Base-by-base conservation (phyloP, 2,329 filamentous ascomycete species). In the Fusarium continuum region DNA sequence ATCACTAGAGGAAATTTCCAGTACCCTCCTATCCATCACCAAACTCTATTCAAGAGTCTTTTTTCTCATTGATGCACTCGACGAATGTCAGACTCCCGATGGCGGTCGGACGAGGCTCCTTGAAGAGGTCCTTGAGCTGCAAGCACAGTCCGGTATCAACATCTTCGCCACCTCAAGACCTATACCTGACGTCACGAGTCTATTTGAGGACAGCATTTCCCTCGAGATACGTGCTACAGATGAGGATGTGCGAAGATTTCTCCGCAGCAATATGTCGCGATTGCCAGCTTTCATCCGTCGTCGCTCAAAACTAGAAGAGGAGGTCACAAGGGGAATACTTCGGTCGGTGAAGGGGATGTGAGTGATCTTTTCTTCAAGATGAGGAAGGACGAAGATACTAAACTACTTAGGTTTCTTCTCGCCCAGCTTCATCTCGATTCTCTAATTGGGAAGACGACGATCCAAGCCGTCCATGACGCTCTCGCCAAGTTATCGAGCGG, bases 11-110 rank as follows among this genome's bases (percentile, higher is more conserved):
- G 8, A 54, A 0, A 19, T 64, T 3, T 1, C 6, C 0, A 9
- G 6, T 0, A 36, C 64, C 13, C 70, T 69, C 3, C 57, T 78
- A 14, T 71, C 70, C 3, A 26, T 70, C 0, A 5, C 28, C 1
- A 31, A 6, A 3, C 4, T 19, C 3, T 56, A n/a, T n/a, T n/a
- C n/a, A n/a, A n/a, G n/a, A n/a, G n/a, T n/a, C n/a, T n/a, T n/a
- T n/a, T n/a, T n/a, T n/a, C n/a, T 72, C 1, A 31, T 70, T 2
- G 70, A 74, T 23, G 70, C 66, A 0, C 66, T 77, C 1, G 70
- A 74, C 9, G 68, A 74, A 31, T 71, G 56, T 11, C 39, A 46
- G 1, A 1, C 4, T 0, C 4, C 22, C 9, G 17, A 45, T 5
- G 36, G 23, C 0, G 46, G 17, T 8, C 29, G 40, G 8, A 8